Evolutionary conservation across 2,329 filamentous ascomycete species (phyloP).

Genomic region (Aspergillus novoparasiticus): DNA sequence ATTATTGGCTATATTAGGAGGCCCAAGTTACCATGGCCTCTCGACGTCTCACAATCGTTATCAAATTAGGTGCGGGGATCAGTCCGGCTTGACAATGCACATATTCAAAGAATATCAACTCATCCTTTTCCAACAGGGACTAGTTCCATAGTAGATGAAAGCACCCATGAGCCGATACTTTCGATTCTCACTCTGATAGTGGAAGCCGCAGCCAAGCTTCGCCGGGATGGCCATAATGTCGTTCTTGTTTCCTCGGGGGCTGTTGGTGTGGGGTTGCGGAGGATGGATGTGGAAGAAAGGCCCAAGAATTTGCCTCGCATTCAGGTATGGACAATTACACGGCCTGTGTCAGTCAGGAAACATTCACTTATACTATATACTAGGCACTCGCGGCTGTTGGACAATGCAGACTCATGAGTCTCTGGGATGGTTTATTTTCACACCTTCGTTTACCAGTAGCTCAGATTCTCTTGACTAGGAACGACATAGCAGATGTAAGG

Average conservation of each 20-base stretch:
- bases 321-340: slow-evolving; percentile 58
- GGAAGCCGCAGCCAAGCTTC: slow-evolving; percentile 84
- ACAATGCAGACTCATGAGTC: slow-evolving; percentile 89
- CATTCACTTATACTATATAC: not conserved
- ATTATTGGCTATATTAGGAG: not conserved
- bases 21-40: slow-evolving; percentile 25
- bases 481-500: slow-evolving; percentile 89
- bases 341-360: not conserved
- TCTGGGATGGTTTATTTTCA: slow-evolving; percentile 91
- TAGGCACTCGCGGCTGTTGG: slow-evolving; percentile 91
- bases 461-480: slow-evolving; percentile 90
- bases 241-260: slow-evolving; percentile 96
- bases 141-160: slow-evolving; percentile 97
- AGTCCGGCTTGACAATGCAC: slow-evolving; percentile 11
- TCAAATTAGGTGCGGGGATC: slow-evolving; percentile 42
- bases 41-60: slow-evolving; percentile 39
- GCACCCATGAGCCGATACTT: slow-evolving; percentile 87
- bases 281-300: slow-evolving; percentile 84
- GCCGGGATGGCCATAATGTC: slow-evolving; percentile 88
- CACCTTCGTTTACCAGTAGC: slow-evolving; percentile 89
- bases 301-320: slow-evolving; percentile 89
- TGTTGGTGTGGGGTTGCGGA: slow-evolving; percentile 87
- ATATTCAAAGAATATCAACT: slow-evolving; percentile 19
- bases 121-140: slow-evolving; percentile 66
- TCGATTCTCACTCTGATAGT: slow-evolving; percentile 91